Evolutionary conservation across 371 early-diverging fungal genomes (phyloP).

Genomic region (Apophysomyces elegans): DNA sequence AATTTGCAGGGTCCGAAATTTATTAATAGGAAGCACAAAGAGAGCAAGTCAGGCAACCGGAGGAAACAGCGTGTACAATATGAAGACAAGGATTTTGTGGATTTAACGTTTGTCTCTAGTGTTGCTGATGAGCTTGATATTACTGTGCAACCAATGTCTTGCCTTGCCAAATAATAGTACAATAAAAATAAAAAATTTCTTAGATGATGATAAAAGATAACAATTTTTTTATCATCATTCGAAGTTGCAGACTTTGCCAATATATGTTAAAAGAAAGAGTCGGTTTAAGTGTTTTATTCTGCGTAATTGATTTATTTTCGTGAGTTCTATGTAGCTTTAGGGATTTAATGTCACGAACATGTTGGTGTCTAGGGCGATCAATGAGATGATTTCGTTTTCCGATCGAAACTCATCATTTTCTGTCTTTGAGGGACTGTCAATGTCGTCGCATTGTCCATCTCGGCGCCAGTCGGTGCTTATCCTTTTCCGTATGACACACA

Average conservation of each 20-base stretch:
- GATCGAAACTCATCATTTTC: neutral
- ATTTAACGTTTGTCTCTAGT: slow-evolving; percentile 29
- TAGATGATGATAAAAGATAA: neutral
- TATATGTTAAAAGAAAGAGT: too few relatives aligned
- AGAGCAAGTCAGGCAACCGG: slow-evolving; percentile 24
- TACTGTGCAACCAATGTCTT: slow-evolving; percentile 19
- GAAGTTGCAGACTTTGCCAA: too few relatives aligned
- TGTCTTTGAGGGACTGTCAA: neutral
- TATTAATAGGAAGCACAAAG: slow-evolving; percentile 26
- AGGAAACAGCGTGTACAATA: slow-evolving; percentile 37
- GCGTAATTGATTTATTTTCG: too few relatives aligned
- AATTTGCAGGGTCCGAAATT: slow-evolving; percentile 39
- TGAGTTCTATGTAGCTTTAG: too few relatives aligned
- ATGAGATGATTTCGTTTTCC: neutral
- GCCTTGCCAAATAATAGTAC: neutral
- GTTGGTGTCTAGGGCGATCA: too few relatives aligned
- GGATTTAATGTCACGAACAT: too few relatives aligned
- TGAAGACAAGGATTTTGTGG: slow-evolving; percentile 29
- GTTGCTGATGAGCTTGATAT: slow-evolving; percentile 30
- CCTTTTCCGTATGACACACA: slow-evolving; percentile 1
- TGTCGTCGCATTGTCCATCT: neutral
- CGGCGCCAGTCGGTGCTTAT: neutral
- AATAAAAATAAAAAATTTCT: neutral
- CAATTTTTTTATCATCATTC: too few relatives aligned
- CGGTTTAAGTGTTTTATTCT: too few relatives aligned